These are phyloP conservation scores for Epichloe typhina DNA, from an alignment of 2,329 filamentous ascomycete species.

Conservation along the genomic window DNA sequence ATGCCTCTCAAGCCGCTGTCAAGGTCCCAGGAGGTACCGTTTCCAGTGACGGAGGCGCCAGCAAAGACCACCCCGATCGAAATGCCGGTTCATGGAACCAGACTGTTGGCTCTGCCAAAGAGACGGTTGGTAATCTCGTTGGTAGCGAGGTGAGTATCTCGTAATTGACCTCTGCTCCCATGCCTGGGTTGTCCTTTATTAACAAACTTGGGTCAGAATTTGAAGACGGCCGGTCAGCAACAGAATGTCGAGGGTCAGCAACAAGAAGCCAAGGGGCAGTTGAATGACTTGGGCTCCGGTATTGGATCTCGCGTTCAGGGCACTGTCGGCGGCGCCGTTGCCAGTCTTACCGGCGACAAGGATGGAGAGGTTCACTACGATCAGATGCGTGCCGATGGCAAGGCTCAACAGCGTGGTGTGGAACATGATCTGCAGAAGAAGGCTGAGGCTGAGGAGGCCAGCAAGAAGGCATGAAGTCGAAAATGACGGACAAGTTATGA, in stretches of 20 bases:
- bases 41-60: slow-evolving; percentile 54
- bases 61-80: slow-evolving; percentile 61
- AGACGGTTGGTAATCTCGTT: slow-evolving; percentile 60
- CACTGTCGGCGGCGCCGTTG: slow-evolving; percentile 54
- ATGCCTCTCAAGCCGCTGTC: slow-evolving; percentile 59
- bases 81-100: slow-evolving; percentile 70
- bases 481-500: no score
- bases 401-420: slow-evolving; percentile 70
- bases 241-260: slow-evolving; percentile 73
- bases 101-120: slow-evolving; percentile 76
- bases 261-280: slow-evolving; percentile 71
- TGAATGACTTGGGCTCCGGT: slow-evolving; percentile 58
- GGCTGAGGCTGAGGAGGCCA: slow-evolving; percentile 30
- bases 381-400: slow-evolving; percentile 64
- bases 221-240: slow-evolving; percentile 61
- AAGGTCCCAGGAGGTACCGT: slow-evolving; percentile 63
- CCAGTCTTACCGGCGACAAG: slow-evolving; percentile 60
- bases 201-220: slow-evolving; percentile 25
- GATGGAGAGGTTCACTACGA: slow-evolving; percentile 51
- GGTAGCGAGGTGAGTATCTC: slow-evolving; percentile 49
- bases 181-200: background rate
- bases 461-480: slow-evolving; percentile 4
- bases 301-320: slow-evolving; percentile 55
- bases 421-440: slow-evolving; percentile 72
- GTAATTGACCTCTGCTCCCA: background rate